Conservation (phyloP, 2,329 filamentous ascomycete genomes). For the Sarocladium oryzae region DNA sequence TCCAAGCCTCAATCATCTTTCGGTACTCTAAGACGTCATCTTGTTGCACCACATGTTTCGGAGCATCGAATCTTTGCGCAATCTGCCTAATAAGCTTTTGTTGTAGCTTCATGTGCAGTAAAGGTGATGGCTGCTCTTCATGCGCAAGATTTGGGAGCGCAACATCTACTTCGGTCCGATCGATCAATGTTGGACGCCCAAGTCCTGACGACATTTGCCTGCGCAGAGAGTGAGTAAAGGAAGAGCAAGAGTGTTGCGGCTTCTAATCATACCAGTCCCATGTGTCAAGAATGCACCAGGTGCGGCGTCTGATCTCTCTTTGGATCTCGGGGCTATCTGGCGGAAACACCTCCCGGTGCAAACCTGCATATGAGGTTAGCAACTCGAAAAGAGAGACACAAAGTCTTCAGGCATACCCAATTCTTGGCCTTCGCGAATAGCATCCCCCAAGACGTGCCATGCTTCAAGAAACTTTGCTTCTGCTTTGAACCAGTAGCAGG, state of each 20-base stretch:
- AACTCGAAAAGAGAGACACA: too few species aligned
- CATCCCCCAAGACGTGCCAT: conserved; percentile 25
- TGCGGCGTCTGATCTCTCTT: conserved; percentile 23
- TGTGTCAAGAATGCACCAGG: conserved; percentile 26
- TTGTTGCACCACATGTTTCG: conserved; percentile 21
- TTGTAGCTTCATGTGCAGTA: conserved; percentile 31
- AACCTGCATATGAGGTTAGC: conserved; percentile 15
- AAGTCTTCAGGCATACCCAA: conserved; percentile 16
- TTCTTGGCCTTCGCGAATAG: conserved; percentile 23
- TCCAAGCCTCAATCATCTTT: conserved; percentile 34
- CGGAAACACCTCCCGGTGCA: conserved; percentile 17
- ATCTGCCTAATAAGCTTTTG: conserved; percentile 24
- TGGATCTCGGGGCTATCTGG: conserved; percentile 21
- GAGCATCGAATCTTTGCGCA: conserved; percentile 23
- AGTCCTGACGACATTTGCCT: conserved; percentile 29
- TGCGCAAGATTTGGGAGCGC: conserved; percentile 25
- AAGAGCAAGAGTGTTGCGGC: neutral
- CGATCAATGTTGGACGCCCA: conserved; percentile 27
- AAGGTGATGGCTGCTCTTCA: conserved; percentile 25
- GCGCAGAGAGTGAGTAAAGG: neutral
- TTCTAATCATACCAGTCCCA: conserved; percentile 26
- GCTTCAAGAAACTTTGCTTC: conserved; percentile 24
- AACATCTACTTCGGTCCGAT: conserved; percentile 26
- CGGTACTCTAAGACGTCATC: conserved; percentile 27
- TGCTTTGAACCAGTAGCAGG: conserved; percentile 26